Percentiles rank a stretch among this genome's conserved stretches.
Evolutionary conservation across 1,139 yeast species (phyloP).

Genomic region (Geotrichum europaeum): DNA sequence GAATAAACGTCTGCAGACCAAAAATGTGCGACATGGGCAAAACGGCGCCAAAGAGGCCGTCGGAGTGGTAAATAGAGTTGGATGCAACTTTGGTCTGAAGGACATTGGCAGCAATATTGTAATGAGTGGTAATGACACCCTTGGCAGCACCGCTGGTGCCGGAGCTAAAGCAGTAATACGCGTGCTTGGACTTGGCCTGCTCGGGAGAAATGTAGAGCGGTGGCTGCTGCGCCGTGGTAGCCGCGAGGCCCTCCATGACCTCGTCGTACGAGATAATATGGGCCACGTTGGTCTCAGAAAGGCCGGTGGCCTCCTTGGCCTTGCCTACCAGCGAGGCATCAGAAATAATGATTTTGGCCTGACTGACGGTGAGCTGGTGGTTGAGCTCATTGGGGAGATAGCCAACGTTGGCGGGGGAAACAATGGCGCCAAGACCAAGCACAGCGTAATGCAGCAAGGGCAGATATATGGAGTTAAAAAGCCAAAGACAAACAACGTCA

Average conservation of each 20-base stretch:
- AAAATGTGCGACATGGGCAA: slow-evolving; percentile 39
- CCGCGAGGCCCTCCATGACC: slow-evolving; percentile 12
- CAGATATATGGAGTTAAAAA: slow-evolving; percentile 30
- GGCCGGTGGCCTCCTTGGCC: slow-evolving; percentile 29
- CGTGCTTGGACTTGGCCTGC: slow-evolving; percentile 25
- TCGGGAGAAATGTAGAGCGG: slow-evolving; percentile 17
- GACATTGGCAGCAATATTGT: slow-evolving; percentile 33
- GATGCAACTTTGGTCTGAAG: slow-evolving; percentile 22
- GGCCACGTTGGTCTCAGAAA: slow-evolving; percentile 15
- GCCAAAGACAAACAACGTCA: slow-evolving; percentile 33
- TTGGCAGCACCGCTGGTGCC: slow-evolving; percentile 75
- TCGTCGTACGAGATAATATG: slow-evolving; percentile 21
- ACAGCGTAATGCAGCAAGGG: slow-evolving; percentile 32
- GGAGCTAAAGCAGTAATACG: slow-evolving; percentile 52
- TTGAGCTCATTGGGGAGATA: slow-evolving; percentile 34
- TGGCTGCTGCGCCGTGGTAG: slow-evolving; percentile 6
- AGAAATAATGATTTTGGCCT: slow-evolving; percentile 30
- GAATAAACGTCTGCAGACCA: slow-evolving; percentile 31
- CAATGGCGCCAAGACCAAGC: slow-evolving; percentile 33
- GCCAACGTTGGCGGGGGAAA: slow-evolving; percentile 36
- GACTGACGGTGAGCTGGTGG: slow-evolving; percentile 32
- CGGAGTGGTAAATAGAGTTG: slow-evolving; percentile 12
- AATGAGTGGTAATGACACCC: slow-evolving; percentile 62
- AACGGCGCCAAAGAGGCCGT: slow-evolving; percentile 22
- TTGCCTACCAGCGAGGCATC: slow-evolving; percentile 21